Percentiles rank a stretch among this genome's conserved stretches.
phyloP scores from a whole-genome alignment of 2,329 filamentous ascomycete genomes.

The Nothophoma quercina region DNA sequence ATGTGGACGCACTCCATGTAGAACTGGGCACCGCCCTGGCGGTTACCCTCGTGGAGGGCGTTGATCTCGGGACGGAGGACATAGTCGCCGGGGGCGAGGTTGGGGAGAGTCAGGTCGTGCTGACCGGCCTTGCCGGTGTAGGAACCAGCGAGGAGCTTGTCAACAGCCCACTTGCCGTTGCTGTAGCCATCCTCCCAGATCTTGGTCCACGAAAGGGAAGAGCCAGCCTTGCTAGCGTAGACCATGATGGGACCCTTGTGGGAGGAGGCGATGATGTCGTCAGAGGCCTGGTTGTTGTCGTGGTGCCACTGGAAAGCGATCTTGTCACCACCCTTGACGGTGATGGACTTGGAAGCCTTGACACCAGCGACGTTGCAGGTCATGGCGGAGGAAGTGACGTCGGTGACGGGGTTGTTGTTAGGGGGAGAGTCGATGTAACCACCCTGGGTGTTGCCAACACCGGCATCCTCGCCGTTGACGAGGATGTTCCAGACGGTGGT shows the following conservation, averaged over 20 bases:
- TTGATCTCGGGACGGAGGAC: conserved; percentile 55
- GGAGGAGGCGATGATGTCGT: conserved; percentile 62
- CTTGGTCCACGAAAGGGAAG: conserved; percentile 59
- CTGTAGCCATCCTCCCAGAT: conserved; percentile 50
- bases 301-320: conserved; percentile 61
- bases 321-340: conserved; percentile 58
- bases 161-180: conserved; percentile 50
- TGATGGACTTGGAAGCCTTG: conserved; percentile 52
- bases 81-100: conserved; percentile 52
- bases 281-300: conserved; percentile 51
- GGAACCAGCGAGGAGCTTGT: conserved; percentile 44
- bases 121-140: conserved; percentile 49
- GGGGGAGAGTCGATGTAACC: conserved; percentile 59
- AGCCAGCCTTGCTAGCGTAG: conserved; percentile 56
- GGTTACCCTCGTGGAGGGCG: conserved; percentile 53
- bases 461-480: conserved; percentile 53
- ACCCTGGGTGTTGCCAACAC: conserved; percentile 44
- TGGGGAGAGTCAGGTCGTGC: conserved; percentile 52
- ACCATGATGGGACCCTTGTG: conserved; percentile 62
- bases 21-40: conserved; percentile 51
- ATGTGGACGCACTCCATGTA: conserved; percentile 56
- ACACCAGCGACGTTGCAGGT: conserved; percentile 46
- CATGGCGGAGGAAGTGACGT: conserved; percentile 46
- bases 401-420: conserved; percentile 46
- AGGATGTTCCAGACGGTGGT: conserved; percentile 47